A percentile compares a stretch with the other conserved stretches of the same genome.
Evolutionary conservation across 176 grass and related monocot species (phyloP).

Genomic region (Carex littledalei): DNA sequence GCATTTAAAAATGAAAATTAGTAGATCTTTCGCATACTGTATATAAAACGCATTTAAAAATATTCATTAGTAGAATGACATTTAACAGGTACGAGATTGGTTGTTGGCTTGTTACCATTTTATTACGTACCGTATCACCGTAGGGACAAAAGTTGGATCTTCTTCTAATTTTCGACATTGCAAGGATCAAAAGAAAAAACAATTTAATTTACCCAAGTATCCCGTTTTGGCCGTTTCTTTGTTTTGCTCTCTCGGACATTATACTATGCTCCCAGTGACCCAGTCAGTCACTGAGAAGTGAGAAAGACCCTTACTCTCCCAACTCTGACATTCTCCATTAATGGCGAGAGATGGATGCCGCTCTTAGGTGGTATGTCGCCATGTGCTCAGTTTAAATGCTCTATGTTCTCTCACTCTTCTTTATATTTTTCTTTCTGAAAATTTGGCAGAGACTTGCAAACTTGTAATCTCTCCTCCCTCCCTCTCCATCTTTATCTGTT

Average conservation of each 20-base stretch:
- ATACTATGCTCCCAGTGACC: background rate
- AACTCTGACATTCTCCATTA: conserved; percentile 30
- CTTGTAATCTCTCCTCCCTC: background rate
- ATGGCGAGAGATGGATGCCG: conserved; percentile 20
- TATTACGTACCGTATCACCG: background rate
- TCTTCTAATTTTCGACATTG: background rate
- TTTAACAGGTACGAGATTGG: background rate
- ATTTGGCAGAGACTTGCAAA: too few species aligned
- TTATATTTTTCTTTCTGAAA: too few species aligned
- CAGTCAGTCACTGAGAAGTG: background rate
- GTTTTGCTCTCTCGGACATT: conserved; percentile 1
- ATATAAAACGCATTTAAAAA: too few species aligned
- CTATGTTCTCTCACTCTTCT: background rate
- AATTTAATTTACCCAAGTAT: background rate
- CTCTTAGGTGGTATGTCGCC: conserved; percentile 4
- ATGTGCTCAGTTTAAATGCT: conserved; percentile 27
- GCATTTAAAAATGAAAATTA: too few species aligned
- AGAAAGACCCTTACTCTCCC: background rate
- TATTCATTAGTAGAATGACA: too few species aligned
- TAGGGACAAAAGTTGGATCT: too few species aligned
- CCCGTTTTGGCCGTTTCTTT: conserved; percentile 11
- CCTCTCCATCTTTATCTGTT: background rate
- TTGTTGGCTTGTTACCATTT: background rate
- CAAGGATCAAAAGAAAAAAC: background rate
- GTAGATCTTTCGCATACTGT: too few species aligned